These are phyloP conservation scores for Chytridiales sp. DNA, from an alignment of 371 early-diverging fungal species.

Conservation along the genomic window DNA sequence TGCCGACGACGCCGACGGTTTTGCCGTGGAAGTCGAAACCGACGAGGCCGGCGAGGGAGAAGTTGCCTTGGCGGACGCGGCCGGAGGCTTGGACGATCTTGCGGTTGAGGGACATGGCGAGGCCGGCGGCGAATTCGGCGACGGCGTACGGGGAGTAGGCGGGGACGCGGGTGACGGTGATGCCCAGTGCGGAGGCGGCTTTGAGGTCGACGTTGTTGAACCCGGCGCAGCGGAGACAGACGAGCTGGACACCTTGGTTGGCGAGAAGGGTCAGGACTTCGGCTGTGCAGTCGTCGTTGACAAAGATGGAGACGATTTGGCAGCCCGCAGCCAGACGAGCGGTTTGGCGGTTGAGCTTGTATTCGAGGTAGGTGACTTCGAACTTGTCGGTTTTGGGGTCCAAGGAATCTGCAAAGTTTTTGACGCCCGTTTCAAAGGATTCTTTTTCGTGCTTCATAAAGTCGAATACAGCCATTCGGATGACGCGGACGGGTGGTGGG, in stretches of 20 bases:
- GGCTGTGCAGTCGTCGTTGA: slow-evolving; percentile 40
- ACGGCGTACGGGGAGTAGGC: slow-evolving; percentile 48
- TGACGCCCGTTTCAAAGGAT: slow-evolving; percentile 24
- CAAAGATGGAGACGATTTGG: slow-evolving; percentile 48
- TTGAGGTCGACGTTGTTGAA: slow-evolving; percentile 45
- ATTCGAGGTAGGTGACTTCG: slow-evolving; percentile 23
- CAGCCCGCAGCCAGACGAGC: slow-evolving; percentile 25
- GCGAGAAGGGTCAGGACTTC: slow-evolving; percentile 32
- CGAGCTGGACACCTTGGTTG: slow-evolving; percentile 33
- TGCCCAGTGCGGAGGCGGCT: slow-evolving; percentile 24
- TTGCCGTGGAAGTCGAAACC: slow-evolving; percentile 50
- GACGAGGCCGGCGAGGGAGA: slow-evolving; percentile 39
- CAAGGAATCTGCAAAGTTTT: neutral
- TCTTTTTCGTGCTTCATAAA: slow-evolving; percentile 32
- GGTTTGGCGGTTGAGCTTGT: slow-evolving; percentile 22
- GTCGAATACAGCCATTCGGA: slow-evolving; percentile 31
- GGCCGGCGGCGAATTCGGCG: slow-evolving; percentile 46
- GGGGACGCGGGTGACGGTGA: slow-evolving; percentile 45
- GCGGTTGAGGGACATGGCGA: slow-evolving; percentile 42
- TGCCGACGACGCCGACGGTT: slow-evolving; percentile 50
- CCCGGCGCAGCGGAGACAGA: slow-evolving; percentile 50
- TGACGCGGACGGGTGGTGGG: neutral
- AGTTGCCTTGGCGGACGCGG: slow-evolving; percentile 37
- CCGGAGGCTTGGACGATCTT: slow-evolving; percentile 35
- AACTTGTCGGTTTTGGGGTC: neutral